Conservation (phyloP, 371 early-diverging fungal species). For the Lichtheimia ornata region DNA sequence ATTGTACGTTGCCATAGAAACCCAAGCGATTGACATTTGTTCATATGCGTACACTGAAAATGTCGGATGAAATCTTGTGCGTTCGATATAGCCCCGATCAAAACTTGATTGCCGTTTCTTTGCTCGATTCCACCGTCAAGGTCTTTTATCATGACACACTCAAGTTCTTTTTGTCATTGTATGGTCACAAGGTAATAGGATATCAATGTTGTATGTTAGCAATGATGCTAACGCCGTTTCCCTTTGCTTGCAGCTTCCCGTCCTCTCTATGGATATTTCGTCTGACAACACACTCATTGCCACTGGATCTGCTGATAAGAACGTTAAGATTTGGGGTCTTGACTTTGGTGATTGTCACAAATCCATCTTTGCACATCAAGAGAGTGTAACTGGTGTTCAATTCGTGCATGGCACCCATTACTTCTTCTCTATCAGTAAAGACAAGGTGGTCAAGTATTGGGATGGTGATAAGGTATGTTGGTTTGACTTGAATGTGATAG, state of each 20-base stretch:
- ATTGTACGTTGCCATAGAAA: constrained; percentile 2
- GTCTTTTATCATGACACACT: constrained; percentile 94
- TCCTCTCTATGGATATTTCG: constrained; percentile 94
- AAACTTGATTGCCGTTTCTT: constrained; percentile 85
- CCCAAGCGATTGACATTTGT: constrained; percentile 71
- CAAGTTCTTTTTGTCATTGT: constrained; percentile 93
- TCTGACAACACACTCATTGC: constrained; percentile 87
- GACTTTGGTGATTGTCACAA: constrained; percentile 99
- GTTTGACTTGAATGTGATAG: background rate
- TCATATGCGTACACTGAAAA: constrained; percentile 88
- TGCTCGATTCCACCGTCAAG: constrained; percentile 94
- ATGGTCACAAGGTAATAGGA: constrained; percentile 82
- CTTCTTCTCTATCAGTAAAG: constrained; percentile 89
- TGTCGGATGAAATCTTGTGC: constrained; percentile 92
- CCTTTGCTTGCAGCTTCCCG: constrained; percentile 65
- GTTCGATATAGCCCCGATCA: constrained; percentile 86
- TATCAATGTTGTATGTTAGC: too few species aligned
- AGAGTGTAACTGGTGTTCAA: constrained; percentile 82
- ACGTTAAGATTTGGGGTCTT: constrained; percentile 96
- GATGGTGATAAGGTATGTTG: constrained; percentile 87
- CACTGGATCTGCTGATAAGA: constrained; percentile 94
- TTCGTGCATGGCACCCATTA: constrained; percentile 95
- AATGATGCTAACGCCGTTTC: too few species aligned
- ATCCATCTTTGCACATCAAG: constrained; percentile 92
- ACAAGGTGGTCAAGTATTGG: constrained; percentile 92